phyloP scores from a whole-genome alignment of 768 basidiomycete genomes.

The Pisolithus sp. region DNA sequence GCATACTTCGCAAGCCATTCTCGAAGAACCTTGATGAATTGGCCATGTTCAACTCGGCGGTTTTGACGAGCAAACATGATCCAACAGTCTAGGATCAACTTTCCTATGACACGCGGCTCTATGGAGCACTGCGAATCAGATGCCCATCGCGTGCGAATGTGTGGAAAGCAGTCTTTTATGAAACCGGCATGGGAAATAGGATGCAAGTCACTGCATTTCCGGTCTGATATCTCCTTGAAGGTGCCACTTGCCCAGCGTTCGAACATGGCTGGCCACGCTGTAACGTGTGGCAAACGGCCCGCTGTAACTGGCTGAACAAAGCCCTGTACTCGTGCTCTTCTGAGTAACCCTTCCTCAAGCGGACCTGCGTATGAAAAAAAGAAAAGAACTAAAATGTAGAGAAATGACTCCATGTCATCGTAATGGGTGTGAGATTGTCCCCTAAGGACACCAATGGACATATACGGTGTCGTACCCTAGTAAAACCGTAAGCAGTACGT shows the following conservation, averaged over 20 bases:
- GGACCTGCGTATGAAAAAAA: slow-evolving; percentile 9
- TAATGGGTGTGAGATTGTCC: slow-evolving; percentile 2
- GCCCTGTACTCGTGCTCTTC: neutral
- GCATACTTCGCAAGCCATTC: too few relatives aligned
- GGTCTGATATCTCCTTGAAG: too few relatives aligned
- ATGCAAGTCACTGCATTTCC: too few relatives aligned
- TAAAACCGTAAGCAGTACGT: neutral
- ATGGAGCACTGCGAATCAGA: too few relatives aligned
- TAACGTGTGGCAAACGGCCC: neutral
- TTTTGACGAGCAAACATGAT: too few relatives aligned
- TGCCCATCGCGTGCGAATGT: too few relatives aligned
- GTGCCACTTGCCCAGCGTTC: neutral
- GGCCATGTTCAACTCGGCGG: too few relatives aligned
- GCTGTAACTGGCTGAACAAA: slow-evolving; percentile 1
- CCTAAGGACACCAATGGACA: slow-evolving; percentile 5
- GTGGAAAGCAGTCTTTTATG: too few relatives aligned
- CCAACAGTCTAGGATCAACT: too few relatives aligned
- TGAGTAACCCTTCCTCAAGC: neutral
- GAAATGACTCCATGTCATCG: slow-evolving; percentile 13
- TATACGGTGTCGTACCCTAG: slow-evolving; percentile 9
- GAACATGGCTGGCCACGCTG: slow-evolving; percentile 2
- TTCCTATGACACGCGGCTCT: too few relatives aligned
- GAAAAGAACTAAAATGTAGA: slow-evolving; percentile 12
- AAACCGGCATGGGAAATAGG: too few relatives aligned
- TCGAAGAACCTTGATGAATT: too few relatives aligned